Percentiles rank a stretch among this genome's conserved stretches.
Conservation (phyloP, 306 rosid genomes). For the Cucurbita pepo region DNA sequence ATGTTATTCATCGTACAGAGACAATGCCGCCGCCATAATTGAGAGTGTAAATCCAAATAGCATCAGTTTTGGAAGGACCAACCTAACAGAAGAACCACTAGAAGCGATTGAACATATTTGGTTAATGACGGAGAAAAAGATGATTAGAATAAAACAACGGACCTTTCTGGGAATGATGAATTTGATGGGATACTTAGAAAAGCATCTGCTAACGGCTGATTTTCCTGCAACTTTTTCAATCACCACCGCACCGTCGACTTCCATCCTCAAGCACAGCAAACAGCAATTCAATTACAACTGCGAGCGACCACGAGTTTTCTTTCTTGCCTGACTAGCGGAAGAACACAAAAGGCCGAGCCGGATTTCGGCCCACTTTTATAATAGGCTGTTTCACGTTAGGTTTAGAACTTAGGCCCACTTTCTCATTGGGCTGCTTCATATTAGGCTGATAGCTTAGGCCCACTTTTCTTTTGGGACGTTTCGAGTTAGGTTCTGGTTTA, state of each 20-base stretch:
- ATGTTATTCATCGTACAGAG: constrained; percentile 35
- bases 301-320: neutral
- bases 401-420: neutral
- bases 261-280: constrained; percentile 5
- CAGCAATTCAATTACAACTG: neutral
- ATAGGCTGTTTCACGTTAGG: neutral
- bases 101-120: neutral
- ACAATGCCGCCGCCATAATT: constrained; percentile 91
- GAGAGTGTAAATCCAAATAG: constrained; percentile 71
- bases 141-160: neutral
- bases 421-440: too few relatives aligned
- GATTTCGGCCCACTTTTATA: neutral
- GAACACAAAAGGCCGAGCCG: neutral
- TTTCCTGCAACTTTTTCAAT: constrained; percentile 68
- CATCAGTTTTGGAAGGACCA: constrained; percentile 62
- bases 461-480: too few relatives aligned
- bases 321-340: neutral
- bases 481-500: too few relatives aligned
- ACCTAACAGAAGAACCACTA: constrained; percentile 29
- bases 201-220: constrained; percentile 50
- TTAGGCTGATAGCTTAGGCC: too few relatives aligned
- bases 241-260: constrained; percentile 27
- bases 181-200: constrained; percentile 77
- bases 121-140: neutral
- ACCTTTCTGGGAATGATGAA: constrained; percentile 80